phyloP scores from a whole-genome alignment of 2,329 filamentous ascomycete genomes.

The Phialophora tarda region DNA sequence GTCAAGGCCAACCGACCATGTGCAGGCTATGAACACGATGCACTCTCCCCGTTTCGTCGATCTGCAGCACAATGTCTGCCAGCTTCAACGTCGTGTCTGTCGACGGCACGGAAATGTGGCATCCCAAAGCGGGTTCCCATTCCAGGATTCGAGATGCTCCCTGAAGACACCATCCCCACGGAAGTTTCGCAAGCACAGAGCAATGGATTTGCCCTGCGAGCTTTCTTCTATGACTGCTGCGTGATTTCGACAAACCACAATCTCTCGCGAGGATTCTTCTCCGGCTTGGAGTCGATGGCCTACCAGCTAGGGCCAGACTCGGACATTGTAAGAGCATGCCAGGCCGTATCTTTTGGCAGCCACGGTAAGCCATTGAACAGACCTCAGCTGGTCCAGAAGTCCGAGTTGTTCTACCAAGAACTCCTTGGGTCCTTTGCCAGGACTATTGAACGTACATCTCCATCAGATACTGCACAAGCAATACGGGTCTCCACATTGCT shows the following conservation, averaged over 20 bases:
- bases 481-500: background rate
- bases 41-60: background rate
- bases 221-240: slow-evolving; percentile 2
- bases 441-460: background rate
- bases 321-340: background rate
- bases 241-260: background rate
- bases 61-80: background rate
- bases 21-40: slow-evolving; percentile 5
- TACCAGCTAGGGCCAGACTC: background rate
- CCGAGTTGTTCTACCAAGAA: background rate
- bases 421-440: slow-evolving; percentile 4
- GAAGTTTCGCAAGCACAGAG: slow-evolving; percentile 2
- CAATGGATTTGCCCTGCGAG: slow-evolving; percentile 2
- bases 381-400: slow-evolving; percentile 1
- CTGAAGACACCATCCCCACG: background rate
- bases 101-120: slow-evolving; percentile 4
- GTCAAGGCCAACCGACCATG: slow-evolving; percentile 9
- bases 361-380: slow-evolving; percentile 6
- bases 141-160: background rate
- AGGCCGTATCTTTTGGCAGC: slow-evolving; percentile 5
- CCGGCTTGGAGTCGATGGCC: background rate
- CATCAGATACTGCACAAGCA: background rate
- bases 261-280: background rate
- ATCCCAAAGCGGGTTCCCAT: slow-evolving; percentile 4
- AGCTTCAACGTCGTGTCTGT: background rate